Conservation (phyloP, 306 rosid species). For the Biancaea sappan region DNA sequence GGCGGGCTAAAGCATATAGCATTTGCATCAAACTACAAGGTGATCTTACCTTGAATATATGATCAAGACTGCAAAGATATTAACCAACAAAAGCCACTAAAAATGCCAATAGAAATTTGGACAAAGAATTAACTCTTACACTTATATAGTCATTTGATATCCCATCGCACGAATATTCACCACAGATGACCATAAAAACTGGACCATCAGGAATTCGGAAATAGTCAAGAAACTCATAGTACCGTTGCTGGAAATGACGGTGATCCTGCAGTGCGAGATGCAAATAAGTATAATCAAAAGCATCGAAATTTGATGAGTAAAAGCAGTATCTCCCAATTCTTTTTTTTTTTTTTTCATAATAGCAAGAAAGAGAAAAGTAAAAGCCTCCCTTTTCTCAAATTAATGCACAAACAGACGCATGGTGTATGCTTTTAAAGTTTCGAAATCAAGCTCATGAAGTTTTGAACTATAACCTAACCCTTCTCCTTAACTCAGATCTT, state of each 20-base stretch:
- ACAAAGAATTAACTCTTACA: constrained; percentile 48
- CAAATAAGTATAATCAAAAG: constrained; percentile 15
- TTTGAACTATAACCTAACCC: background rate
- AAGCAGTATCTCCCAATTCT: no score
- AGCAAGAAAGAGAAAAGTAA: background rate
- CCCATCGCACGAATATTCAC: constrained; percentile 69
- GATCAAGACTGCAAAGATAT: constrained; percentile 10
- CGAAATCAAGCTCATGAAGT: background rate
- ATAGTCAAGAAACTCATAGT: constrained; percentile 81
- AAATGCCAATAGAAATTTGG: constrained; percentile 18
- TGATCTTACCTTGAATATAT: background rate
- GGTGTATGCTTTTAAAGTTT: background rate
- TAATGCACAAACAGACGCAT: background rate
- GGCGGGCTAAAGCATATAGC: background rate
- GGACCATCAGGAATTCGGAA: constrained; percentile 83
- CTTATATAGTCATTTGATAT: constrained; percentile 69
- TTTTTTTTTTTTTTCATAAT: no score
- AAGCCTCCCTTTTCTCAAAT: background rate
- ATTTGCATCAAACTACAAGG: constrained; percentile 6
- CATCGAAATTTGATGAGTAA: background rate
- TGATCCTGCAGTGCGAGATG: constrained; percentile 64
- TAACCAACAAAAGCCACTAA: constrained; percentile 5
- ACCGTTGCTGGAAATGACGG: constrained; percentile 76
- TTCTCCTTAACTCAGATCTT: background rate
- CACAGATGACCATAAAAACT: constrained; percentile 72